Base-by-base conservation (phyloP, 768 basidiomycete genomes). In the Boletellus ananiceps region DNA sequence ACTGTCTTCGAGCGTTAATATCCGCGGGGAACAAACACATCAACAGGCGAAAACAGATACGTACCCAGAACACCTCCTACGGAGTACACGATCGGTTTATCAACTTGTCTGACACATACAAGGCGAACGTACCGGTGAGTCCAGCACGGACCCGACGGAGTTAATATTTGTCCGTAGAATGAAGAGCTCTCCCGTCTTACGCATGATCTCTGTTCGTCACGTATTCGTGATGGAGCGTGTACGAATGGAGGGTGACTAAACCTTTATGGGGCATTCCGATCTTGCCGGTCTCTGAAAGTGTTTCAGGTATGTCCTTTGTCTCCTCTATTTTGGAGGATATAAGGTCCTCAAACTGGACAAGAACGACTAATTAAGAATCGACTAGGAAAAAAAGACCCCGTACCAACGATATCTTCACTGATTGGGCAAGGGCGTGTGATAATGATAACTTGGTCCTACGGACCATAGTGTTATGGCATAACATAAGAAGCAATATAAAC, bases 351-450 rank as follows among this genome's bases (percentile, higher is more conserved):
- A 96, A 96, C 84, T 93, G 55, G 4, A 34, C 39, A 6, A 15
- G 47, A 36, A 23, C 31, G 36, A 40, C 31, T 29, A 40, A 48
- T 33, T 39, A 19, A 42, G 38, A 45, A 23, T 44, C 8, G 33
- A 40, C 40, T 37, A 48, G 38, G 8, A 44, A 27, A n/a, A 9
- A 47, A 25, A 45, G 54, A 29, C 62, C 21, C 39, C 38, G 23
- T 50, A 89, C 90, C 65, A 96, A 71, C 9, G 94, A 96, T 66
- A 97, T 95, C 72, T 96, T 97, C 55, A 95, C 94, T 14, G 93
- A 95, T 75, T 96, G 94, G 15, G 94, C 86, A 37, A 97, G 78
- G 0, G 94, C 93, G 66, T 97, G 93, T 14, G 94, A 96, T 39
- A 97, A 70, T 2, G 94, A 93, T 8, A 97, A 74, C 69, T 96